Conservation (phyloP, 345 rosid genomes). For the Bruguiera sexangula region DNA sequence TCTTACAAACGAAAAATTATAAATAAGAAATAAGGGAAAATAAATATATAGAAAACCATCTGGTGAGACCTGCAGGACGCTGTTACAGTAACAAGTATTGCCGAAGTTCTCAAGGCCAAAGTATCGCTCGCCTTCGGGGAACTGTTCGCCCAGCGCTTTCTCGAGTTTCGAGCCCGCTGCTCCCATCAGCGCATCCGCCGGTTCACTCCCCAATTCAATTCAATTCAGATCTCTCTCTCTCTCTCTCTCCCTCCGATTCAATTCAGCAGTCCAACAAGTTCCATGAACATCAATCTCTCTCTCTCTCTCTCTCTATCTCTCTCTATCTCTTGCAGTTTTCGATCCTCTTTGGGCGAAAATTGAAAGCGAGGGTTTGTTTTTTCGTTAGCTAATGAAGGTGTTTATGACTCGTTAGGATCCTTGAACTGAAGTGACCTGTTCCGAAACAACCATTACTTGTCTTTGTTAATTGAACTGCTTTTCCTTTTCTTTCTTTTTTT, state of each 20-base stretch:
- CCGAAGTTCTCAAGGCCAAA: constrained; percentile 99
- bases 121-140: constrained; percentile 98
- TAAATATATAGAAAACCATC: background rate
- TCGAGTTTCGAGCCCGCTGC: constrained; percentile 99
- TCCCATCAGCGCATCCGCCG: constrained; percentile 54
- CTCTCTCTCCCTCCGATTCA: background rate
- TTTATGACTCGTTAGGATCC: too few species aligned
- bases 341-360: too few species aligned
- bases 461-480: too few species aligned
- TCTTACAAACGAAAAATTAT: background rate
- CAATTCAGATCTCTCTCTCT: constrained; percentile 8
- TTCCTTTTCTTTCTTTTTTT: too few species aligned
- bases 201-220: background rate
- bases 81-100: constrained; percentile 97
- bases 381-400: too few species aligned
- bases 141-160: constrained; percentile 99
- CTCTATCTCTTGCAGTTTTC: too few species aligned
- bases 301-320: background rate
- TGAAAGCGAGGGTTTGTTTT: too few species aligned
- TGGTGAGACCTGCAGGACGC: constrained; percentile 79
- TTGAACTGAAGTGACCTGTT: too few species aligned
- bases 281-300: background rate
- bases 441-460: too few species aligned
- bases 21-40: background rate
- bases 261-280: background rate